Conservation (phyloP, 352 stramenopile species). For the Phytopythium sindhum region DNA sequence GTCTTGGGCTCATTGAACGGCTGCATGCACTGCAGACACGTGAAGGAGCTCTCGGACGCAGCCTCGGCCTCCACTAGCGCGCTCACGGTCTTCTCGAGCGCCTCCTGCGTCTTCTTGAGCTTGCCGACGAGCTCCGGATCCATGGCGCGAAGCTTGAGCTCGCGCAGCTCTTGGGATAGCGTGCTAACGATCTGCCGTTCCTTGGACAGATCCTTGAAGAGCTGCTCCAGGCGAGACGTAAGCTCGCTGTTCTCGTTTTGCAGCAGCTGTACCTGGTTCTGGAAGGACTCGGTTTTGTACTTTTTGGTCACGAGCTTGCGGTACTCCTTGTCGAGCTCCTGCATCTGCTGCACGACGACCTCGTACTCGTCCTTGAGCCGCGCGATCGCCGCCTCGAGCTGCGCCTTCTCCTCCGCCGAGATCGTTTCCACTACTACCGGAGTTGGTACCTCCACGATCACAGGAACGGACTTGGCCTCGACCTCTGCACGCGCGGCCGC, state of each 20-base stretch:
- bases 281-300: slow-evolving; percentile 78
- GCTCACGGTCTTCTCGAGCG: slow-evolving; percentile 63
- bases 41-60: slow-evolving; percentile 73
- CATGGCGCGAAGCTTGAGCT: slow-evolving; percentile 44
- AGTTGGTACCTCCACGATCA: neutral
- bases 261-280: slow-evolving; percentile 57
- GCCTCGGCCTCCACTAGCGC: slow-evolving; percentile 64
- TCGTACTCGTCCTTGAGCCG: slow-evolving; percentile 13
- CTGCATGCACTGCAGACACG: slow-evolving; percentile 69
- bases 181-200: slow-evolving; percentile 35
- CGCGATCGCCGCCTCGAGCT: slow-evolving; percentile 11
- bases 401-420: slow-evolving; percentile 8
- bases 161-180: slow-evolving; percentile 38
- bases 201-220: slow-evolving; percentile 35
- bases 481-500: slow-evolving; percentile 1
- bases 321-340: slow-evolving; percentile 37
- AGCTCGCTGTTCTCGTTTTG: slow-evolving; percentile 68
- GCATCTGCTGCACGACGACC: slow-evolving; percentile 20
- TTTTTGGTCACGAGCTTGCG: slow-evolving; percentile 59
- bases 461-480: neutral
- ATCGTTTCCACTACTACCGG: slow-evolving; percentile 15
- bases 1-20: slow-evolving; percentile 65
- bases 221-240: slow-evolving; percentile 28
- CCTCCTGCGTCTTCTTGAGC: slow-evolving; percentile 56
- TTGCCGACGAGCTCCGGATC: slow-evolving; percentile 48